Base-by-base conservation (phyloP, 75 land plant species). In the Adiantum capillusveneris region DNA sequence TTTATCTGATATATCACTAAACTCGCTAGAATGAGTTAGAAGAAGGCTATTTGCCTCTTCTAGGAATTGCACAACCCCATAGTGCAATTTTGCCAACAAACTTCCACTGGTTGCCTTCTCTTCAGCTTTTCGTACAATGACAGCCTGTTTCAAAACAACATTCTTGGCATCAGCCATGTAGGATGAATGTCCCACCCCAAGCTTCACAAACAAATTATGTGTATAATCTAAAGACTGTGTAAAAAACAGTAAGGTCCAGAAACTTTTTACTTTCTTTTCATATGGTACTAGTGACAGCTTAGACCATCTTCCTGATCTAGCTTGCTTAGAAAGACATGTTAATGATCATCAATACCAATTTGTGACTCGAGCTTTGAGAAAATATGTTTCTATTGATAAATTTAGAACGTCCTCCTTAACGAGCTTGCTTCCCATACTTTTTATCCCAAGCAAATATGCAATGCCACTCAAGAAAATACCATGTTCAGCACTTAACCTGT, bases 21-120 rank as follows among this genome's bases (percentile, higher is more conserved):
- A 76, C 11, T 79, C 83, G 42, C 52, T 56, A 11, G 17, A 37
- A 24, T 42, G 53, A 31, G 63, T 41, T 28, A 60, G 45, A n/a
- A 85, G 59, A n/a, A 70, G 19, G 57, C 2, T 37, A 50, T 31
- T 63, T 0, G 83, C 86, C 54, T 85, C 86, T 52, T 64, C 72
- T 34, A 85, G 69, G 13, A 85, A 75, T 31, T 75, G 66, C 29
- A 65, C 70, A 19, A 83, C 71, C 45, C 89, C 89, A 63, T 82
- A 83, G 44, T 85, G 85, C 31, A 85, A 72, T 69, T 85, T 85
- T 49, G 86, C 79, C 63, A 85, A 67, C 31, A 79, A 74, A 25
- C 72, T 60, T 22, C 44, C 65, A 53, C 75, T 76, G 14, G 65
- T 74, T 39, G 72, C 79, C 53, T 79, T 85, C 45, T 74, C 75